phyloP scores from a whole-genome alignment of 75 land plant species.

The Selaginella moellendorffii region DNA sequence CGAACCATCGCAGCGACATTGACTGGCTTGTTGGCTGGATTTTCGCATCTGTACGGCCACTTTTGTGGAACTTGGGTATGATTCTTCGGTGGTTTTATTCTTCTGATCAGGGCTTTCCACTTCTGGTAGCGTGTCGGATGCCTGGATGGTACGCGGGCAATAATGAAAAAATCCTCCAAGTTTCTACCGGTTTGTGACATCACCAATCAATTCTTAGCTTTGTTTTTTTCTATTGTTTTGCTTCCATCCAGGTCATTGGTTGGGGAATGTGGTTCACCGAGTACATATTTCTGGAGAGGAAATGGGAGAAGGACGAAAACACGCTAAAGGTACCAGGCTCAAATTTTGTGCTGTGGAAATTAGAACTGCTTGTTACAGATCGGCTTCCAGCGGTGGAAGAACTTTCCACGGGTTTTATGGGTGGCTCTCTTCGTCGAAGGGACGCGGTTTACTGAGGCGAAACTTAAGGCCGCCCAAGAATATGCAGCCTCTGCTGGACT shows the following conservation, averaged over 20 bases:
- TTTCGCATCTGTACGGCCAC: constrained; percentile 24
- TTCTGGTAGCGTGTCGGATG: constrained; percentile 58
- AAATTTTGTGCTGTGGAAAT: not conserved
- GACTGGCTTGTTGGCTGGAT: constrained; percentile 96
- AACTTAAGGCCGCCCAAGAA: constrained; percentile 83
- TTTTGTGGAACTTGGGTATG: not conserved
- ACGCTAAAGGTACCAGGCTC: constrained; percentile 45
- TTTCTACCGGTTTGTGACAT: constrained; percentile 49
- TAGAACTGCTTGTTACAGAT: constrained; percentile 29
- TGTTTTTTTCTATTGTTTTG: not conserved
- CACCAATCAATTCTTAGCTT: not conserved
- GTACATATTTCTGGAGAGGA: constrained; percentile 75
- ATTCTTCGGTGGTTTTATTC: not conserved
- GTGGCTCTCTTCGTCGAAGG: constrained; percentile 97
- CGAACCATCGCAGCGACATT: constrained; percentile 74
- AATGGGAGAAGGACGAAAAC: constrained; percentile 77
- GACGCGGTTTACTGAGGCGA: constrained; percentile 86
- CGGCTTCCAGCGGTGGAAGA: constrained; percentile 52
- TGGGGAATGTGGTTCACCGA: constrained; percentile 99
- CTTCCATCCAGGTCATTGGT: constrained; percentile 64
- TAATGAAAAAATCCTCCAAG: constrained; percentile 81
- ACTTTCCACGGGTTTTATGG: constrained; percentile 76
- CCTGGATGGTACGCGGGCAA: constrained; percentile 74
- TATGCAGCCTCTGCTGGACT: constrained; percentile 56
- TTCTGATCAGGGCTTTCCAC: not conserved